Evolutionary conservation across 257 asterid species (phyloP), one percentile per base, ranked within the genome.

Genomic region (Nicotiana knightiana): DNA sequence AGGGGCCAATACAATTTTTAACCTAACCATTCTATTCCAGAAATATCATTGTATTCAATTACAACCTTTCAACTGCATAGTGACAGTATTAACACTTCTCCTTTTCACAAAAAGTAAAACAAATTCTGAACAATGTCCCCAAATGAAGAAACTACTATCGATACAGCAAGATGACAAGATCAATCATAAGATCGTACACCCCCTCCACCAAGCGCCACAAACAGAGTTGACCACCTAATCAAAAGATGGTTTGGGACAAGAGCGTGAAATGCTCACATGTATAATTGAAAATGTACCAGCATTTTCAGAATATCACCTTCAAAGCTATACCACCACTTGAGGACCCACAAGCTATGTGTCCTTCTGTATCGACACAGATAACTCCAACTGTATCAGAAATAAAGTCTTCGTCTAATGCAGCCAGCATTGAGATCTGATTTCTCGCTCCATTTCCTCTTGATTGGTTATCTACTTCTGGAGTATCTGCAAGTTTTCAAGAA

Each of bases 311-410:
- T 28, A 78, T 84, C 84, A 96, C 99, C 98, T 96, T 96, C 85
- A 96, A 90, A 82, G 99, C 95, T 85, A 96, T 92, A 83, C 99
- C 98, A 78, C 99, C 99, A 84, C 99, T 96, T 73, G 99, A 96
- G 82, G 97, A 95, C 80, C 99, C 99, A 80, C 95, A 89, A 66
- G 97, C 99, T 77, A 93, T 71, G 58, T 85, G 93, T 67, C 99
- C 99, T 86, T 89, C 87, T 11, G 92, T 88, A 90, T 96, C 99
- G 33, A 96, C 89, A 89, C 99, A 96, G 82, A 96, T 90, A 77
- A 93, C 97, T 83, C 99, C 99, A 81, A 96, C 97, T 58, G 99
- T 96, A 88, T 96, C 99, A 87, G 84, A 84, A 82, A 90, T 71
- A 67, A 81, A 64, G 48, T 92, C 91, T 89, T 92, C 95, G 67